phyloP scores from a whole-genome alignment of 2,329 filamentous ascomycete genomes.

The Septoria petroselini region DNA sequence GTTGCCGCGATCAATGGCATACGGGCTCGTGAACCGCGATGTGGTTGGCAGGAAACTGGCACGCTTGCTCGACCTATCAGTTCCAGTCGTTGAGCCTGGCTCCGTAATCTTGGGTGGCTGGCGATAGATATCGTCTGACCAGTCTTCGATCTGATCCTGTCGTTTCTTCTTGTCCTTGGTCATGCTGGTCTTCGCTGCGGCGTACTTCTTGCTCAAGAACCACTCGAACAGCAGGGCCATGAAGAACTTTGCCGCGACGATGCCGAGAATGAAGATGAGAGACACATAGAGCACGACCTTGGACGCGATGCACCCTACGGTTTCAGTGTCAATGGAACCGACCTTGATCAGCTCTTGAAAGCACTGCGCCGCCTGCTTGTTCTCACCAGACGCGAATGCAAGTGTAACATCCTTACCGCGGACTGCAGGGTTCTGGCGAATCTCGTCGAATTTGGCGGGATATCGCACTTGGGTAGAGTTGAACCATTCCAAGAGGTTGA shows the following conservation, averaged over 20 bases:
- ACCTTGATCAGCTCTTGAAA: slow-evolving; percentile 94
- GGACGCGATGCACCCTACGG: slow-evolving; percentile 94
- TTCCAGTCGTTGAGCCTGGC: slow-evolving; percentile 51
- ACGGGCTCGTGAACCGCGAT: slow-evolving; percentile 89
- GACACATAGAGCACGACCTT: slow-evolving; percentile 95
- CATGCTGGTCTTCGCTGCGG: slow-evolving; percentile 79
- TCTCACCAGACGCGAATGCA: slow-evolving; percentile 71
- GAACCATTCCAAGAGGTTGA: slow-evolving; percentile 87
- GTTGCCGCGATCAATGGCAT: slow-evolving; percentile 65
- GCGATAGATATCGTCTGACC: slow-evolving; percentile 95
- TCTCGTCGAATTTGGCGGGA: slow-evolving; percentile 73
- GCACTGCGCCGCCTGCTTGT: slow-evolving; percentile 82
- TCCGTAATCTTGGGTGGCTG: slow-evolving; percentile 80
- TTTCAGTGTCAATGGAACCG: slow-evolving; percentile 91
- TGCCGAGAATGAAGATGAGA: slow-evolving; percentile 83
- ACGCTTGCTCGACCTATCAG: slow-evolving; percentile 73
- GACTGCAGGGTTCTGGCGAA: slow-evolving; percentile 68
- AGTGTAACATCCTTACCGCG: slow-evolving; percentile 86
- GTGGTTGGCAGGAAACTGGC: slow-evolving; percentile 88
- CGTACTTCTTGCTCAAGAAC: slow-evolving; percentile 87
- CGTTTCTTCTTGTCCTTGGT: slow-evolving; percentile 77
- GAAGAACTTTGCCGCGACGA: slow-evolving; percentile 82
- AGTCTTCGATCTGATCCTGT: slow-evolving; percentile 92
- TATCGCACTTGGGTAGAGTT: slow-evolving; percentile 74
- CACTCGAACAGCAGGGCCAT: slow-evolving; percentile 91